These are phyloP conservation scores for Heliamphora pulchella DNA, from an alignment of 179 eudicot genomes.

Conservation along the genomic window DNA sequence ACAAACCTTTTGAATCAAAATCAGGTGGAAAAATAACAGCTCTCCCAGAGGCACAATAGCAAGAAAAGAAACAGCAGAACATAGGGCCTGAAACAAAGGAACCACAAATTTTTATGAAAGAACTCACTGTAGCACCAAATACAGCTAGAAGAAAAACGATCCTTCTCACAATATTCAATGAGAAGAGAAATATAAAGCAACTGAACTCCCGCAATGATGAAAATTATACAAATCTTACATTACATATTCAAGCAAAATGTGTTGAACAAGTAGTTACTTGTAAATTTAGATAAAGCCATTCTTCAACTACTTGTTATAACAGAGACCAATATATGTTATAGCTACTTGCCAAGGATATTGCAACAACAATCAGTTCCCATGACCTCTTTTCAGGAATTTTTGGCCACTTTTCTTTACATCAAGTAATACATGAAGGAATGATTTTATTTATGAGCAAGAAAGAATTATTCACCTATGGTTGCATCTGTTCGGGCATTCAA, in stretches of 20 bases:
- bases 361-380: too few relatives aligned
- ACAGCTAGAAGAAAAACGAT: neutral
- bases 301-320: too few relatives aligned
- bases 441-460: too few relatives aligned
- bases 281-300: too few relatives aligned
- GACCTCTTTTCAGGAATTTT: too few relatives aligned
- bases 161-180: neutral
- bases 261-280: too few relatives aligned
- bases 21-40: conserved; percentile 88
- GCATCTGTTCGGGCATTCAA: too few relatives aligned
- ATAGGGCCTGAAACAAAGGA: conserved; percentile 56
- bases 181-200: neutral
- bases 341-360: too few relatives aligned
- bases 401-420: too few relatives aligned
- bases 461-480: too few relatives aligned
- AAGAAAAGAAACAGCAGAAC: conserved; percentile 70
- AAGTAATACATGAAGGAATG: too few relatives aligned
- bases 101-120: neutral
- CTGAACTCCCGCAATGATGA: neutral
- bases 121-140: neutral
- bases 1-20: conserved; percentile 79
- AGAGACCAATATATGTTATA: too few relatives aligned
- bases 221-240: neutral
- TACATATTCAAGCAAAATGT: neutral
- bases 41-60: conserved; percentile 90